A percentile compares a stretch with the other conserved stretches of the same genome.
phyloP scores from a whole-genome alignment of 2,329 filamentous ascomycete species.

The Neonectria coccinea region DNA sequence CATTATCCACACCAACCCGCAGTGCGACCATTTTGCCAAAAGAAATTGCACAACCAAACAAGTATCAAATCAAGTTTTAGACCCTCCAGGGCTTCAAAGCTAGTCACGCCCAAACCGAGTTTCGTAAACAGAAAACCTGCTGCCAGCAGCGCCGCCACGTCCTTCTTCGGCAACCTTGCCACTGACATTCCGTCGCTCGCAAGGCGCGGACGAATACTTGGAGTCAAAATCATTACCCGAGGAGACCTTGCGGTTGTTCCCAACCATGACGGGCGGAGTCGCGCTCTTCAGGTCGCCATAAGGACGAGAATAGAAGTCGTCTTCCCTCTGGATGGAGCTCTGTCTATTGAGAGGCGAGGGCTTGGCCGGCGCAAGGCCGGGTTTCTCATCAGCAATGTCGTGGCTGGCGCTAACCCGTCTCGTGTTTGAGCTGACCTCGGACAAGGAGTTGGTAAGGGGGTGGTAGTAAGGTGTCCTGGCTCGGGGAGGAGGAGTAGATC shows the following conservation, averaged over 20 bases:
- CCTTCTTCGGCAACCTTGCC: slow-evolving; percentile 82
- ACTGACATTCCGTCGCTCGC: slow-evolving; percentile 72
- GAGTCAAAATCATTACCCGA: slow-evolving; percentile 68
- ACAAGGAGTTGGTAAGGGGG: slow-evolving; percentile 50
- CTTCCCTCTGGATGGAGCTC: slow-evolving; percentile 63
- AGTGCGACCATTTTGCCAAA: slow-evolving; percentile 35
- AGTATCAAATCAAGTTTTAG: slow-evolving; percentile 7
- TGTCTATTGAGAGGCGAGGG: slow-evolving; percentile 44
- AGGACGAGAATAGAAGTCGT: slow-evolving; percentile 64
- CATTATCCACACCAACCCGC: slow-evolving; percentile 28
- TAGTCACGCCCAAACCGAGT: slow-evolving; percentile 14
- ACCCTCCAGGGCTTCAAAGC: not conserved
- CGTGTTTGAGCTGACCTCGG: slow-evolving; percentile 60
- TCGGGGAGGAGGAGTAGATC: slow-evolving; percentile 33
- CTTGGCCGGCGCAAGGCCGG: slow-evolving; percentile 29
- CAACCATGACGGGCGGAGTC: slow-evolving; percentile 66
- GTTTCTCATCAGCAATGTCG: slow-evolving; percentile 59
- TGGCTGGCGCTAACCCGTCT: slow-evolving; percentile 56
- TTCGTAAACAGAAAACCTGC: slow-evolving; percentile 39
- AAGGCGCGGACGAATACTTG: slow-evolving; percentile 46
- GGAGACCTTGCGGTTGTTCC: slow-evolving; percentile 64
- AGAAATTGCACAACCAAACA: slow-evolving; percentile 11
- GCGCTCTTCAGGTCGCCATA: slow-evolving; percentile 68
- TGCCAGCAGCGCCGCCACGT: slow-evolving; percentile 53
- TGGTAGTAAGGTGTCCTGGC: slow-evolving; percentile 40